Percentiles rank a stretch among this genome's conserved stretches.
Evolutionary conservation across 306 rosid genomes (phyloP).

Genomic region (Begonia peltatifolia): DNA sequence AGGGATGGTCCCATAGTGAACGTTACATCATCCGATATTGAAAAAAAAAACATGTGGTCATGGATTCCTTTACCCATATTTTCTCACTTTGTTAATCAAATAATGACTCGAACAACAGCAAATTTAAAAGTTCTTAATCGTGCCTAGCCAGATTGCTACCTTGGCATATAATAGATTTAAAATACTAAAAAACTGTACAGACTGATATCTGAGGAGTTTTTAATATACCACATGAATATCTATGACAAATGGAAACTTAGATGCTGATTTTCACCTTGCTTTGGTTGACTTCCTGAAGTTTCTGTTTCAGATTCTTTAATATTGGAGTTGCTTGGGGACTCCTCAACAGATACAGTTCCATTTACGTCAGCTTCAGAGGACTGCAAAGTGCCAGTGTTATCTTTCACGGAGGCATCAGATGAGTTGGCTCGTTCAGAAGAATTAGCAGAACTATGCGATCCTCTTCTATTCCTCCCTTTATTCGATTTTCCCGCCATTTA

Average conservation of each 20-base stretch:
- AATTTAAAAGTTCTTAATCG: too few species aligned
- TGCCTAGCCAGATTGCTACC: too few species aligned
- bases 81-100: too few species aligned
- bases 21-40: too few species aligned
- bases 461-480: constrained; percentile 56
- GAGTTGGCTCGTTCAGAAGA: constrained; percentile 18
- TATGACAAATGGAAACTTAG: background rate
- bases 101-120: too few species aligned
- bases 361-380: constrained; percentile 19
- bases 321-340: constrained; percentile 17
- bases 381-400: constrained; percentile 10
- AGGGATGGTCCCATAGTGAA: too few species aligned
- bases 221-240: background rate
- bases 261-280: constrained; percentile 52
- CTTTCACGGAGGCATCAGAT: constrained; percentile 9
- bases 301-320: constrained; percentile 33
- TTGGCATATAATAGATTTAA: too few species aligned
- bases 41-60: too few species aligned
- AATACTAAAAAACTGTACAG: too few species aligned
- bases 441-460: constrained; percentile 17
- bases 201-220: too few species aligned
- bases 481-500: constrained; percentile 85
- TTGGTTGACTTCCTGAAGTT: constrained; percentile 26
- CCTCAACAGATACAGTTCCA: constrained; percentile 25
- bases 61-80: too few species aligned